These are phyloP conservation scores for Fusarium concolor DNA, from an alignment of 2,329 filamentous ascomycete species.

Conservation along the genomic window DNA sequence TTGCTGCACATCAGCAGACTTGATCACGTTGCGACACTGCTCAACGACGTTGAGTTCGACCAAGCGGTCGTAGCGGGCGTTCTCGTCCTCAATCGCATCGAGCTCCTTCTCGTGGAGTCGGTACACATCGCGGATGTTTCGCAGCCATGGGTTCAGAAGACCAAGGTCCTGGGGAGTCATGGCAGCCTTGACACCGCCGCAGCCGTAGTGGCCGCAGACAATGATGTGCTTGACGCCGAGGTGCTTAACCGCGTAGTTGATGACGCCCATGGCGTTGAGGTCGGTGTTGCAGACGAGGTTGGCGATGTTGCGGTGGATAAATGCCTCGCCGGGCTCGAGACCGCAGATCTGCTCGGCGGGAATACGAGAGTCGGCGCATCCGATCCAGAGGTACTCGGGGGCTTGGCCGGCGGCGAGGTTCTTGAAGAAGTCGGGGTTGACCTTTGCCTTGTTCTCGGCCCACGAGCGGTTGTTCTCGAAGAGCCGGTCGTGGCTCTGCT, in stretches of 20 bases:
- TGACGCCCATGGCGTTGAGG: constrained; percentile 82
- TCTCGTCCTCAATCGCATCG: constrained; percentile 69
- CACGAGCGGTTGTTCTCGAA: constrained; percentile 77
- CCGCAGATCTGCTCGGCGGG: constrained; percentile 91
- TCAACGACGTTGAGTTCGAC: constrained; percentile 86
- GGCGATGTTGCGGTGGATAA: constrained; percentile 95
- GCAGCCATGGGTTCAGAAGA: constrained; percentile 78
- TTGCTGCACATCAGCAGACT: constrained; percentile 84
- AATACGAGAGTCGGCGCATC: constrained; percentile 89
- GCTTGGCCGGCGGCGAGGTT: constrained; percentile 73
- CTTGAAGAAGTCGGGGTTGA: constrained; percentile 73
- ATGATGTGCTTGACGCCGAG: constrained; percentile 85
- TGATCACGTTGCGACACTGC: constrained; percentile 81
- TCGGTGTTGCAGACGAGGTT: constrained; percentile 86
- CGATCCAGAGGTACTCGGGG: constrained; percentile 86
- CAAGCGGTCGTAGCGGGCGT: constrained; percentile 74
- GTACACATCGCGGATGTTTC: constrained; percentile 81
- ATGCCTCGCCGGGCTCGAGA: constrained; percentile 88
- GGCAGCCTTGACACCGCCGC: constrained; percentile 80
- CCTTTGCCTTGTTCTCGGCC: constrained; percentile 67
- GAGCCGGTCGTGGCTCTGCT: constrained; percentile 73
- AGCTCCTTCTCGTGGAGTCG: constrained; percentile 77
- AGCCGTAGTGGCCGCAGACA: constrained; percentile 83
- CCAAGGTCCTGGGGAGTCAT: constrained; percentile 78
- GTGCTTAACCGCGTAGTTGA: constrained; percentile 87